Conservation (phyloP, 176 grass and related monocot genomes). For the Tillandsia fasciculata region DNA sequence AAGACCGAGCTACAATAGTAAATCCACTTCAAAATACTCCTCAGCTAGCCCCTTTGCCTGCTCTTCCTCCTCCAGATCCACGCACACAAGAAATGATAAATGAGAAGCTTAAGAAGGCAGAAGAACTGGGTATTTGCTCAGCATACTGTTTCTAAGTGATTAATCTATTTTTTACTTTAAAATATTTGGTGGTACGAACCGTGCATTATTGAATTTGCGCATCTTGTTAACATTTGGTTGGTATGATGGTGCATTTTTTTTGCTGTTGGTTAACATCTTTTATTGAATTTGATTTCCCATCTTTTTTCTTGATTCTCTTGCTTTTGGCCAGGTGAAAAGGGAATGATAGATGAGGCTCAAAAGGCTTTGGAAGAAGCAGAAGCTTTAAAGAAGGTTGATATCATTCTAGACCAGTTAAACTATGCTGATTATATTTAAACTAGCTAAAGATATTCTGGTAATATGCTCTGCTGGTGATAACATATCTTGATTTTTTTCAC, state of each 20-base stretch:
- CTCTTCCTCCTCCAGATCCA: conserved; percentile 50
- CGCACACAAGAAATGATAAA: conserved; percentile 89
- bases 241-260: conserved; percentile 2
- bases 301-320: conserved; percentile 7
- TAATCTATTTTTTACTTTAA: conserved; percentile 15
- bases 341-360: conserved; percentile 90
- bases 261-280: background rate
- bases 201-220: conserved; percentile 9
- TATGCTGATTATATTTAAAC: background rate
- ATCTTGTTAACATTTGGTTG: no score
- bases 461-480: conserved; percentile 16
- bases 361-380: conserved; percentile 93
- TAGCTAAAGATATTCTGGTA: no score
- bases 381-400: conserved; percentile 80
- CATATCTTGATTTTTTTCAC: background rate
- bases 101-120: conserved; percentile 88
- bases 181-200: conserved; percentile 9
- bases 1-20: conserved; percentile 67
- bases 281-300: background rate
- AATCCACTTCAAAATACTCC: conserved; percentile 43
- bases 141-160: background rate
- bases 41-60: conserved; percentile 30
- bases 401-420: conserved; percentile 22
- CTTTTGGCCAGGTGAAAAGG: conserved; percentile 56
- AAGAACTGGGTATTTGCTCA: conserved; percentile 61